Evolutionary conservation across 2,329 filamentous ascomycete species (phyloP).

Genomic region (Knoxdaviesia capensis): DNA sequence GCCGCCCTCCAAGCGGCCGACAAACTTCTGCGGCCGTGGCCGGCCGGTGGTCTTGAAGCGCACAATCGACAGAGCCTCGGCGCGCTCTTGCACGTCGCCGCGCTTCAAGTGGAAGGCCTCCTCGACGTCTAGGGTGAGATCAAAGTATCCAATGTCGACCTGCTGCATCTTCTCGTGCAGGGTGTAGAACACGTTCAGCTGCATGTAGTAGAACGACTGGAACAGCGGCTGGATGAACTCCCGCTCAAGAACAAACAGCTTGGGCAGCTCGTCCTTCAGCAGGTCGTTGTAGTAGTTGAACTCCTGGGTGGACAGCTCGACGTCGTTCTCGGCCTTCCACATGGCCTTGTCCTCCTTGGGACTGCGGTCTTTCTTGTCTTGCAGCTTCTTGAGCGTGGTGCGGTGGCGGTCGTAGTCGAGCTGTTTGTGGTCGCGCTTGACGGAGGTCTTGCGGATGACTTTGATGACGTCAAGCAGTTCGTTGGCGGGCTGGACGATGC

Average conservation of each 20-base stretch:
- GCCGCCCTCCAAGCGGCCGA: constrained; percentile 28
- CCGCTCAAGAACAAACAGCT: constrained; percentile 71
- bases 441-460: constrained; percentile 68
- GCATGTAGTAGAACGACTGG: constrained; percentile 99
- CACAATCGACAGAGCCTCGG: constrained; percentile 69
- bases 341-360: constrained; percentile 94
- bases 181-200: constrained; percentile 97
- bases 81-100: constrained; percentile 65
- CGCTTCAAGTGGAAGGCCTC: constrained; percentile 80
- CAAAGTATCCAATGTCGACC: constrained; percentile 95
- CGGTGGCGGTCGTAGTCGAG: constrained; percentile 86
- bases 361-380: constrained; percentile 93
- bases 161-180: constrained; percentile 95
- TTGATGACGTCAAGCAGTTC: constrained; percentile 92
- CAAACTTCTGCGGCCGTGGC: constrained; percentile 37
- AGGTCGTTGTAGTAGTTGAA: constrained; percentile 97
- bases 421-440: constrained; percentile 93
- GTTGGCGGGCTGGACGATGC: constrained; percentile 80
- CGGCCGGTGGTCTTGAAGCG: constrained; percentile 81
- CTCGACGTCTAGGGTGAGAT: constrained; percentile 76
- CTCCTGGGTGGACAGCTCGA: constrained; percentile 82
- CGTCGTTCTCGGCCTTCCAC: constrained; percentile 85
- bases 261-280: constrained; percentile 86
- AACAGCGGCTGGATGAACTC: constrained; percentile 95
- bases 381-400: constrained; percentile 69